phyloP scores from a whole-genome alignment of 192 early-diverging fungal genomes.

The Mortierella claussenii region DNA sequence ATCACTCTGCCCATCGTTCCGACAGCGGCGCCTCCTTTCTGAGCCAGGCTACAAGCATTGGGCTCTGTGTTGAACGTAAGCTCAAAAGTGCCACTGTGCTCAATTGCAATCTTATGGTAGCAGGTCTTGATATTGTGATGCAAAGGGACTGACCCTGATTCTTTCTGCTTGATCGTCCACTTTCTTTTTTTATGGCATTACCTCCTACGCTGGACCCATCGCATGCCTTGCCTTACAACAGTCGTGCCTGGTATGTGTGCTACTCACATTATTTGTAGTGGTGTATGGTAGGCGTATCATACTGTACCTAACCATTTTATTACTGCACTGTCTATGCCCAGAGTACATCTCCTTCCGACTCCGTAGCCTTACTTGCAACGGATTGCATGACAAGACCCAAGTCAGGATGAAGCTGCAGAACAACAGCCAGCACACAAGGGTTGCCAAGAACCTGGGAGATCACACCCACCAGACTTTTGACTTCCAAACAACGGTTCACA shows the following conservation, averaged over 20 bases:
- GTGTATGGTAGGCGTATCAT: too few species aligned
- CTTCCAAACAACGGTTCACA: conserved; percentile 35
- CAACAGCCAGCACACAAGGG: conserved; percentile 22
- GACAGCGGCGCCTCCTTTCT: conserved; percentile 27
- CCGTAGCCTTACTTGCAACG: conserved; percentile 29
- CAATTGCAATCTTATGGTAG: too few species aligned
- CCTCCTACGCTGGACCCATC: too few species aligned
- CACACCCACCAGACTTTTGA: conserved; percentile 38
- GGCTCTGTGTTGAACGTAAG: conserved; percentile 33
- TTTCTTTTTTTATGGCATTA: too few species aligned
- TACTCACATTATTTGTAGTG: too few species aligned
- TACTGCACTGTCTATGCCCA: neutral
- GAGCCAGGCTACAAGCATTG: conserved; percentile 20
- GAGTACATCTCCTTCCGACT: conserved; percentile 36
- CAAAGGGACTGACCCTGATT: too few species aligned
- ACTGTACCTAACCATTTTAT: too few species aligned
- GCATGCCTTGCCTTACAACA: too few species aligned
- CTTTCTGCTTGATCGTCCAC: neutral
- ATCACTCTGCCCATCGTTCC: conserved; percentile 1
- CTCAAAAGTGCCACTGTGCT: too few species aligned
- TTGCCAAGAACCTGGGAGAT: conserved; percentile 35
- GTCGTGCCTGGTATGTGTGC: conserved; percentile 20
- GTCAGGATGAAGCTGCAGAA: conserved; percentile 45
- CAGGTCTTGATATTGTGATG: too few species aligned
- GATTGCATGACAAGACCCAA: conserved; percentile 38